Evolutionary conservation across 192 early-diverging fungal genomes (phyloP), one percentile per base, ranked within the genome.

Genomic region (Gonapodya prolifera): DNA sequence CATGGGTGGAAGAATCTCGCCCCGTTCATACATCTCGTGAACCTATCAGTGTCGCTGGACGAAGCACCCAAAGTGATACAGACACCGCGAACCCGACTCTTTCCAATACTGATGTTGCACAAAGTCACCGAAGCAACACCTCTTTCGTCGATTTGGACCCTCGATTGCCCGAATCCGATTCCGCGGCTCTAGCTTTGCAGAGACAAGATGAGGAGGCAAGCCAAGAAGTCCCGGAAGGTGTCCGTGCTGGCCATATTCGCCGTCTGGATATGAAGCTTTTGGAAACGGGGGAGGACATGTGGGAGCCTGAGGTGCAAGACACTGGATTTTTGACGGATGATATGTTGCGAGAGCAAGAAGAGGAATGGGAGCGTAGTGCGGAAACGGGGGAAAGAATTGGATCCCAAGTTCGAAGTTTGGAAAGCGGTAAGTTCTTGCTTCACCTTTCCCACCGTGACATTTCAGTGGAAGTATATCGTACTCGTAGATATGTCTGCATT

Each of bases 401-500:
- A 75, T 83, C 90, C 77, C 86, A 94, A 2, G 93, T 92, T 0
- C 83, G 89, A 77, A 84, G 89, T 89, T 83, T 30, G 34, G 28
- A 34, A 30, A 8, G 33, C 32, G 34, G 2, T 82, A 1, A 33
- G 31, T 2, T 1, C 76, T 36, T 81, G 0, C 0, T 77, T 2
- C 0, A 1, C 69, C 30, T n/a, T 81, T 30, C 13, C 18, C 31
- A 35, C 75, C 18, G 30, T 17, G 30, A 23, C 2, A 36, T 33
- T 29, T 18, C 16, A 28, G 28, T 0, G 18, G 35, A 18, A 34
- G n/a, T 70, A 81, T 33, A 45, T 35, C 34, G 8, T 83, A 0
- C 77, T 86, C 34, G 83, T 82, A 77, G 94, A 97, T 79, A 95
- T 97, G 94, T 85, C 92, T 79, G 91, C 94, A 18, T 97, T 97